A percentile compares a stretch with the other conserved stretches of the same genome.
phyloP scores from a whole-genome alignment of 495 filamentous ascomycete species.

The Eremomyces bilateralis region DNA sequence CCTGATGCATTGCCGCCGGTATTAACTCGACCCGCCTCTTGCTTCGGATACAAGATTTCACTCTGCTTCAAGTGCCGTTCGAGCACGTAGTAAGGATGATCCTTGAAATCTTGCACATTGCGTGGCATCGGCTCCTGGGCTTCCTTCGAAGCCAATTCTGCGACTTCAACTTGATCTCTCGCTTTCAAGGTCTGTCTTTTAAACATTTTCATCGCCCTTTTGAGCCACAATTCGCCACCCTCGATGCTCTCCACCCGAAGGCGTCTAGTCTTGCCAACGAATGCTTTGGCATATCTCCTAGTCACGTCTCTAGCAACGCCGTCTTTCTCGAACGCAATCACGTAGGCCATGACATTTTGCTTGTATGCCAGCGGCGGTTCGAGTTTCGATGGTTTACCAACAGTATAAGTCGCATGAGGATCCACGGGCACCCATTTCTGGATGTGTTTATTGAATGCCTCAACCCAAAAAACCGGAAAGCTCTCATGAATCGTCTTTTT shows the following conservation, averaged over 20 bases:
- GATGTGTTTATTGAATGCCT: conserved; percentile 59
- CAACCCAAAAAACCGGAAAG: conserved; percentile 83
- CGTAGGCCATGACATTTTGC: conserved; percentile 59
- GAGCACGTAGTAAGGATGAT: conserved; percentile 75
- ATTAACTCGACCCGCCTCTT: conserved; percentile 53
- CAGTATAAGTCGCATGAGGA: conserved; percentile 54
- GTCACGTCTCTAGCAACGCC: conserved; percentile 52
- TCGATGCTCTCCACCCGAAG: conserved; percentile 47
- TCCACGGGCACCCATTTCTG: conserved; percentile 88
- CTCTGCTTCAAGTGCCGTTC: conserved; percentile 70
- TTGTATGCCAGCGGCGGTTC: conserved; percentile 61
- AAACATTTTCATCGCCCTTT: conserved; percentile 35
- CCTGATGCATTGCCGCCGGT: conserved; percentile 36
- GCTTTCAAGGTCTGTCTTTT: conserved; percentile 20
- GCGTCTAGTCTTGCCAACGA: conserved; percentile 71
- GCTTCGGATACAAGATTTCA: conserved; percentile 54
- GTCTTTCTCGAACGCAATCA: conserved; percentile 65
- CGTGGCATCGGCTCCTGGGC: conserved; percentile 70
- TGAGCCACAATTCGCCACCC: conserved; percentile 54
- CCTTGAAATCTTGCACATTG: conserved; percentile 79
- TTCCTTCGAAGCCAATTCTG: conserved; percentile 46
- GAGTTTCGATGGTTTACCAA: conserved; percentile 50
- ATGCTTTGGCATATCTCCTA: conserved; percentile 29
- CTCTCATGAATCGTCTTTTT: conserved; percentile 10
- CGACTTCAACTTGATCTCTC: conserved; percentile 62